These are phyloP conservation scores for Forsythia viridissima DNA, from an alignment of 257 asterid species.

Conservation along the genomic window DNA sequence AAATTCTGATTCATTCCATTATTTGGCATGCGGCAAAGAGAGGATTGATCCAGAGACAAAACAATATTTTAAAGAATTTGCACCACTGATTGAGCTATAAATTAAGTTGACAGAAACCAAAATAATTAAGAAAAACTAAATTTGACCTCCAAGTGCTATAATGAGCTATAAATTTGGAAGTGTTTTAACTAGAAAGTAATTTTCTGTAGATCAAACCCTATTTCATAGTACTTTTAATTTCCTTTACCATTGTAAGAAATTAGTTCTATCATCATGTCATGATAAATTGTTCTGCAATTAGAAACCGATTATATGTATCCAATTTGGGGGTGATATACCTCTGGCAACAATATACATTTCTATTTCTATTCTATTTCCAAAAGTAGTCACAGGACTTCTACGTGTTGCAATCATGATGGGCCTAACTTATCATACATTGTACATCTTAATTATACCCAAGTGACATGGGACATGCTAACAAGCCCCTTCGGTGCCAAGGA, in stretches of 20 bases:
- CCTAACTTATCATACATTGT: background rate
- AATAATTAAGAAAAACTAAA: background rate
- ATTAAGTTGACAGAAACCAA: background rate
- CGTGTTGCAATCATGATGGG: background rate
- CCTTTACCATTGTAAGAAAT: background rate
- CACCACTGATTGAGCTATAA: background rate
- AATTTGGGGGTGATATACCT: background rate
- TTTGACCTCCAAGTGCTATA: background rate
- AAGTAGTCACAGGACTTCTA: background rate
- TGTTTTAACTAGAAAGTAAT: background rate
- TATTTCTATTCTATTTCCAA: background rate
- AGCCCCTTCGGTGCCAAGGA: too few relatives aligned
- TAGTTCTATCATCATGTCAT: background rate
- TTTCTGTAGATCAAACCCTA: background rate
- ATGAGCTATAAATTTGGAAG: background rate
- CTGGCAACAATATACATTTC: background rate
- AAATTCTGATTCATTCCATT: too few relatives aligned
- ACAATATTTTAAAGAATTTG: background rate
- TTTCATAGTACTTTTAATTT: background rate
- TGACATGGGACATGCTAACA: too few relatives aligned
- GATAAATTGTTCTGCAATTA: background rate
- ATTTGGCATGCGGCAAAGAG: background rate
- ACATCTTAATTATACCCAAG: background rate
- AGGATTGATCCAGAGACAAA: background rate
- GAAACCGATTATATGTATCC: background rate